Evolutionary conservation across 208 protist genomes (phyloP), one percentile per base, ranked within the genome.

Genomic region (Tritrichomonas foetus): DNA sequence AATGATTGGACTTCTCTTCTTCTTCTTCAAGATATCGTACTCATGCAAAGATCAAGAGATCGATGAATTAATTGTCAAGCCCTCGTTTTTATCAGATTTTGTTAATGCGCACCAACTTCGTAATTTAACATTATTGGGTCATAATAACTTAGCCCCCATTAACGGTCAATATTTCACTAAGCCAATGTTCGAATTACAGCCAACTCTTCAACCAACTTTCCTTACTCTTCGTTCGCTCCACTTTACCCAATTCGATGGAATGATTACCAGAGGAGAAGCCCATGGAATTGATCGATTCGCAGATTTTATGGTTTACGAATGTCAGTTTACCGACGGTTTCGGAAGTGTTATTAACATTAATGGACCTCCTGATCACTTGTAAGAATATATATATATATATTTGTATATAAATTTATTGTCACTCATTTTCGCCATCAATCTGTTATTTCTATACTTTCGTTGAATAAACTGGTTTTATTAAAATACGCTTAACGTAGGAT

Each of bases 241-340:
- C 39, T 82, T 82, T 36, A 82, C 41, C 3, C 47, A 82, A 50
- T 82, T 82, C 41, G 74, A 82, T 82, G 74, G 74, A 47, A 82
- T 82, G 74, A 82, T 82, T 11, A 47, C 50, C n/a, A 82, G 50
- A 36, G 74, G 74, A 8, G 74, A 82, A 50, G n/a, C 74, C 16
- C 30, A 82, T 20, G n/a, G 74, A 25, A 25, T 82, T 3, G 74
- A 33, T 50, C 47, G 50, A 30, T 82, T 82, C 74, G 41, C 74
- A 82, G 41, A 47, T 50, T 50, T 82, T 50, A 50, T 50, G 33
- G 41, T 82, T 44, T 14, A 47, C 41, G 74, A 82, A 11, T 82
- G 74, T 82, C 47, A 25, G n/a, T 82, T 82, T 30, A 82, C n/a
- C n/a, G n/a, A n/a, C n/a, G n/a, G n/a, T n/a, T n/a, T n/a, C n/a